Evolutionary conservation across 1,284 basidiomycete genomes (phyloP).

Genomic region (Fomitopsis betulina): DNA sequence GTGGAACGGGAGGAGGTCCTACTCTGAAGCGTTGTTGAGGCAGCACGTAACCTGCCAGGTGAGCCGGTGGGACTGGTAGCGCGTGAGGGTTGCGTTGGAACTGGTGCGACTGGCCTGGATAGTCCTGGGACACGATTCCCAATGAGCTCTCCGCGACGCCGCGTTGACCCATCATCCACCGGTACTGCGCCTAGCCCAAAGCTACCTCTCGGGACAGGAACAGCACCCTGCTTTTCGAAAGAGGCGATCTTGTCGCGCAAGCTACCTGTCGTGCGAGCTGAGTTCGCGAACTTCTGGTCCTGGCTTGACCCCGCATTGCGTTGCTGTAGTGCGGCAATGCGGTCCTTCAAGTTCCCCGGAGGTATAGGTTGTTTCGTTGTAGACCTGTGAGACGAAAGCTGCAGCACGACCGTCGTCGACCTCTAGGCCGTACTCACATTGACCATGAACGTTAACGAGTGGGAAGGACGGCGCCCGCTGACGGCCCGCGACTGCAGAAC

Average conservation of each 20-base stretch:
- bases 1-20: not conserved
- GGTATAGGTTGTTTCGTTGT: constrained; percentile 36
- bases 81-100: constrained; percentile 9
- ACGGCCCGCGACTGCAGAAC: constrained; percentile 31
- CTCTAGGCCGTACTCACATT: constrained; percentile 16
- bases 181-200: constrained; percentile 68
- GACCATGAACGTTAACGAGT: constrained; percentile 20
- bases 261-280: constrained; percentile 32
- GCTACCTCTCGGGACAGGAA: constrained; percentile 68
- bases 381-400: constrained; percentile 20
- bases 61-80: not conserved
- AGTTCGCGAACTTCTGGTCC: constrained; percentile 19
- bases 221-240: constrained; percentile 71
- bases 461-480: constrained; percentile 24
- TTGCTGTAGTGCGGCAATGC: constrained; percentile 71
- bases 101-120: constrained; percentile 22
- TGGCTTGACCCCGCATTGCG: constrained; percentile 33
- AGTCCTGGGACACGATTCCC: constrained; percentile 61
- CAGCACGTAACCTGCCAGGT: constrained; percentile 4
- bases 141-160: constrained; percentile 59
- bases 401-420: not conserved
- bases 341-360: constrained; percentile 63
- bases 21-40: constrained; percentile 2
- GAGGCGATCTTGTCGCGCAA: constrained; percentile 71
- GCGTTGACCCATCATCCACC: constrained; percentile 37